Conservation (phyloP, 73 alveolate genomes). For the Paramecium pentaurelia region DNA sequence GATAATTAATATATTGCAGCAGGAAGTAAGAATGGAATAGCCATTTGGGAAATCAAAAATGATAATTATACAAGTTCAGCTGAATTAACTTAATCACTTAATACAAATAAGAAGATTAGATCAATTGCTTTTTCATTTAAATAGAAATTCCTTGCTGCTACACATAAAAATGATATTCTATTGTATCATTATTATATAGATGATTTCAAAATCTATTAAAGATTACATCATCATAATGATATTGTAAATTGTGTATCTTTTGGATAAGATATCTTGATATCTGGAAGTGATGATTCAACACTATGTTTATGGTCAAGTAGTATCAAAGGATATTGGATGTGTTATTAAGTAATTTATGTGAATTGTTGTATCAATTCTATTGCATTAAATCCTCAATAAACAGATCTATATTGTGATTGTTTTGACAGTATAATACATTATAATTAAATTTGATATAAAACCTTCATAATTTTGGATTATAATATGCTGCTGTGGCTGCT, state of each 20-base stretch:
- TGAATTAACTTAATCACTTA: not conserved
- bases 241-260: not conserved
- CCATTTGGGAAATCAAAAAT: not conserved
- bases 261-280: not conserved
- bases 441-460: not conserved
- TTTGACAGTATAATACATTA: not conserved
- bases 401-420: not conserved
- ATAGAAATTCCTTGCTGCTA: not conserved
- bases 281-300: not conserved
- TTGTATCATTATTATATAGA: not conserved
- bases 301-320: not conserved
- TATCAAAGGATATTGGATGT: not conserved
- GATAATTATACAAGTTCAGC: not conserved
- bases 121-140: not conserved
- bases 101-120: not conserved
- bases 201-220: not conserved
- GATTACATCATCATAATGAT: not conserved
- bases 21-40: not conserved
- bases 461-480: not conserved
- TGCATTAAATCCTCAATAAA: not conserved
- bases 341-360: not conserved
- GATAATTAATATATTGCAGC: not conserved
- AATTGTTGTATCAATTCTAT: not conserved
- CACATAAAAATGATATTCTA: not conserved
- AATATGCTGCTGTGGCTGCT: constrained; percentile 53